Base-by-base conservation (phyloP, 179 eudicot genomes). In the Camellia oleifera region DNA sequence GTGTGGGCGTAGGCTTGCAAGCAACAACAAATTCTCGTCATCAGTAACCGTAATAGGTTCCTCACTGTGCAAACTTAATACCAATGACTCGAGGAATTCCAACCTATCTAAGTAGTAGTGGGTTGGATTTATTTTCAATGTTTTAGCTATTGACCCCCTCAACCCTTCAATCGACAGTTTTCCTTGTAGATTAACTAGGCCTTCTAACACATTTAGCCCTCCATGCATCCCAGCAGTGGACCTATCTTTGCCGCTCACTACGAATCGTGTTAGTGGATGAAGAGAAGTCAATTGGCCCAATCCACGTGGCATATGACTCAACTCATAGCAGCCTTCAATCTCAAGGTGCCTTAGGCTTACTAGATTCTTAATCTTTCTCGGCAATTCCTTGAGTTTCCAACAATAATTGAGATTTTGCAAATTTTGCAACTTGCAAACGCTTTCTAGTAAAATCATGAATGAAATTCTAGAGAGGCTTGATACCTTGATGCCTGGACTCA, bases 281-380 rank as follows among this genome's bases (percentile, higher is more conserved):
- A 75, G 78, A 42, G 14, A 57, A 57, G 71, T 77, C 26, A 77
- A 48, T 0, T 62, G 57, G 1, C 58, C 79, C 58, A 77, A 7
- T 23, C 58, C 71, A 4, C 12, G 5, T 20, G 79, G 79, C 79
- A 77, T 77, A 63, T 18, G n/a, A n/a, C 13, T 50, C 58, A 77
- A 64, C 6, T 8, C 6, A 10, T 7, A 4, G 7, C 57, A 77
- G 11, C 17, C 10, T 0, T 18, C 56, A 17, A 64, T 17, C 10
- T 77, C 42, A 54, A 54, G 58, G 20, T 54, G 45, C n/a, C n/a
- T 74, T 8, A 74, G 77, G 46, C 17, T 74, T 0, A 74, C 46
- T 64, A 74, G 14, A 1, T 74, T 20, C 46, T 26, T 54, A 9
- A 56, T 18, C 15, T 74, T n/a, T 54, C 53, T 75, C 3, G 67